Conservation (phyloP, 2,329 filamentous ascomycete species). For the Aspergillus floridensis region DNA sequence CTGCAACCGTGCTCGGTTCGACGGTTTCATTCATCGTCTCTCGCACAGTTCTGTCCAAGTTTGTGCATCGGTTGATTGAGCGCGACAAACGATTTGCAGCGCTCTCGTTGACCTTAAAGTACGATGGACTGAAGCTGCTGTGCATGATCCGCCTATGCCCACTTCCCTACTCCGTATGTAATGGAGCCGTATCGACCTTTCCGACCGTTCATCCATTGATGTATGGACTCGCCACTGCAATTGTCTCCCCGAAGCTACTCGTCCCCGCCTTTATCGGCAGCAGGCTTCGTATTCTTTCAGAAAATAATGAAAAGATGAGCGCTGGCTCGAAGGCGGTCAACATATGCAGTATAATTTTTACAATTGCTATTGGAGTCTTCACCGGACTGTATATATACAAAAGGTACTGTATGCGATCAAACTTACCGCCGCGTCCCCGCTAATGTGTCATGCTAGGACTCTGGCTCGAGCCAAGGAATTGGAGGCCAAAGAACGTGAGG, state of each 20-base stretch:
- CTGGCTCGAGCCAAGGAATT: slow-evolving; percentile 49
- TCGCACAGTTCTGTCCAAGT: slow-evolving; percentile 71
- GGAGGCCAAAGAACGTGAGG: slow-evolving; percentile 47
- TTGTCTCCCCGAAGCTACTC: slow-evolving; percentile 81
- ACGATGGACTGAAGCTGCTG: slow-evolving; percentile 84
- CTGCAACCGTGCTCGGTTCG: slow-evolving; percentile 74
- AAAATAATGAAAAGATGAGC: slow-evolving; percentile 80
- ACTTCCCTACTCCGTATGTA: slow-evolving; percentile 86
- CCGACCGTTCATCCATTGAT: slow-evolving; percentile 74
- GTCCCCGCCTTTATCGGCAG: slow-evolving; percentile 91
- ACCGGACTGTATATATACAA: slow-evolving; percentile 86
- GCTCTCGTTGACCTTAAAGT: slow-evolving; percentile 79
- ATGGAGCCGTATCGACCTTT: slow-evolving; percentile 91
- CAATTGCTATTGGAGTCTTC: slow-evolving; percentile 66
- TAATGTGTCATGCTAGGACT: slow-evolving; percentile 34
- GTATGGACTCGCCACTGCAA: slow-evolving; percentile 78
- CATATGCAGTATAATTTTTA: slow-evolving; percentile 74
- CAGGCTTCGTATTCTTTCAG: slow-evolving; percentile 77
- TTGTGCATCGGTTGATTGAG: slow-evolving; percentile 77
- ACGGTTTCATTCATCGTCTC: slow-evolving; percentile 77
- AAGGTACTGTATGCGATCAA: slow-evolving; percentile 39
- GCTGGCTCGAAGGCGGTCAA: slow-evolving; percentile 74
- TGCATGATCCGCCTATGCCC: slow-evolving; percentile 92
- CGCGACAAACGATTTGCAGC: slow-evolving; percentile 85
- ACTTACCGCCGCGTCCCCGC: background rate